Percentiles rank a stretch among this genome's conserved stretches.
phyloP scores from a whole-genome alignment of 2,329 filamentous ascomycete genomes.

The Sordariomycetes sp. region DNA sequence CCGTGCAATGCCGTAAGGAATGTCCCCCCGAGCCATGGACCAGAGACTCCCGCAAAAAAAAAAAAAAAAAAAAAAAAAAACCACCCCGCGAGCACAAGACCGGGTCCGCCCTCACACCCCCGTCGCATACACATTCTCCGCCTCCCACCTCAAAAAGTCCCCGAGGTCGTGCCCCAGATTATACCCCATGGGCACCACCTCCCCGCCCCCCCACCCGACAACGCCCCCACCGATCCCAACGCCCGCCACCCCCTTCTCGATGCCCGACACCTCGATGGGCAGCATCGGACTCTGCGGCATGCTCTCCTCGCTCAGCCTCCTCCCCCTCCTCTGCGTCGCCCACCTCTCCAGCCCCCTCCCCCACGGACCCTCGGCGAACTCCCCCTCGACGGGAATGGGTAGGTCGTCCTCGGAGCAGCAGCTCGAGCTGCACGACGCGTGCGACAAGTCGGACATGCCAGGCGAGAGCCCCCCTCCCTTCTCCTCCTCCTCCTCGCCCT shows the following conservation, averaged over 20 bases:
- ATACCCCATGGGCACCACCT: constrained; percentile 39
- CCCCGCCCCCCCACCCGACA: constrained; percentile 8
- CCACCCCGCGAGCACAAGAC: not conserved
- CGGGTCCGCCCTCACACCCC: not conserved
- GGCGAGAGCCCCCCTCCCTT: not conserved
- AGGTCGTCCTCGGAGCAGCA: constrained; percentile 18
- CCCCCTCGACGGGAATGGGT: constrained; percentile 21
- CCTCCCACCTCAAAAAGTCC: constrained; percentile 45
- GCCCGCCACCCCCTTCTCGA: not conserved
- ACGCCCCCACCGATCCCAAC: not conserved
- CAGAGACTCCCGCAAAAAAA: not conserved
- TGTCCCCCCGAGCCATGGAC: not conserved
- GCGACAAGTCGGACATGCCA: not conserved
- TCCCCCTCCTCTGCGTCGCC: constrained; percentile 9
- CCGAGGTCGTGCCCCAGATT: constrained; percentile 46
- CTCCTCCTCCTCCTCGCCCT: no score
- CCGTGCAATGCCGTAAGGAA: not conserved
- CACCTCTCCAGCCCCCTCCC: constrained; percentile 16
- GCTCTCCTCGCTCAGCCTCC: constrained; percentile 10
- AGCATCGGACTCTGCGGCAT: constrained; percentile 35
- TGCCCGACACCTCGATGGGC: constrained; percentile 26
- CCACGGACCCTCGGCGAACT: constrained; percentile 19
- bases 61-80: not conserved
- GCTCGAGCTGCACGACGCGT: constrained; percentile 9
- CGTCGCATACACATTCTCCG: constrained; percentile 29